Conservation (phyloP, 2,329 filamentous ascomycete genomes). For the Gremmenia infestans region DNA sequence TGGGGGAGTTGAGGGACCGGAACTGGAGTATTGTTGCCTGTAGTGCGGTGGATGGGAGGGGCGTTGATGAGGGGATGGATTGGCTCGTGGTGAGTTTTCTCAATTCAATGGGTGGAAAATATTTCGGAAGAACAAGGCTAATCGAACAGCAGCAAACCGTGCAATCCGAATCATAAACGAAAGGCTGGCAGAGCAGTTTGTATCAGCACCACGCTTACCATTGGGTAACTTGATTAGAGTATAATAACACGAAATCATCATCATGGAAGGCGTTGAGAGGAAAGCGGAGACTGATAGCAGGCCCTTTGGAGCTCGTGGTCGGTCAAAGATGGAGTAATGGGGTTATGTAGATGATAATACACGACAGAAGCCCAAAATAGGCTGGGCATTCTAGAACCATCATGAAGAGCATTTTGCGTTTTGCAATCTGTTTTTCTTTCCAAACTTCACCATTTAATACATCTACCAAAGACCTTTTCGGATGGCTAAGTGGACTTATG, state of each 20-base stretch:
- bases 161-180: constrained; percentile 29
- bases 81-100: constrained; percentile 64
- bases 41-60: constrained; percentile 90
- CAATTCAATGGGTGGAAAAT: neutral
- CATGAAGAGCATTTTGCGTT: neutral
- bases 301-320: neutral
- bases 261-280: constrained; percentile 6
- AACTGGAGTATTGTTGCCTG: constrained; percentile 99
- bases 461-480: too few relatives aligned
- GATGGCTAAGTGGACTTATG: too few relatives aligned
- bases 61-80: constrained; percentile 97
- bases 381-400: neutral
- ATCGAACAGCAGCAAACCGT: constrained; percentile 31
- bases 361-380: neutral
- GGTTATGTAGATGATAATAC: neutral
- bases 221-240: constrained; percentile 18
- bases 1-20: constrained; percentile 87
- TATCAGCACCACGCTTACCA: constrained; percentile 13
- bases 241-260: neutral
- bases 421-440: neutral
- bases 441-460: neutral
- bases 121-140: constrained; percentile 4
- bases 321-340: neutral
- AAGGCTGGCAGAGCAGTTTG: constrained; percentile 9
- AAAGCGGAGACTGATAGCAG: neutral